These are phyloP conservation scores for Aegilops sharonensis DNA, from an alignment of 176 grass and related monocot genomes.

Conservation along the genomic window DNA sequence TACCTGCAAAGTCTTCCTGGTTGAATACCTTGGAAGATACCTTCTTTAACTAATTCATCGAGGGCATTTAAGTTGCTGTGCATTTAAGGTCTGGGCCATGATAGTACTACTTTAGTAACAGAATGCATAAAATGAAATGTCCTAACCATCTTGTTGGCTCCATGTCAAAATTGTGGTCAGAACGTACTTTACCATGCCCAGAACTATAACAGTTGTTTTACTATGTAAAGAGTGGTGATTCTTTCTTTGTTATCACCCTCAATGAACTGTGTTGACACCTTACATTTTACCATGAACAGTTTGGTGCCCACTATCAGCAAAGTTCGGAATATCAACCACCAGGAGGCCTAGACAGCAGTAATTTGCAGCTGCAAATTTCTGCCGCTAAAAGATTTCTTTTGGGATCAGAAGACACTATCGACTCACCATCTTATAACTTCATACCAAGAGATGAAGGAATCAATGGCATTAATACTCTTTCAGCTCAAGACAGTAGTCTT, in stretches of 20 bases:
- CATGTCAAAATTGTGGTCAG: slow-evolving; percentile 8
- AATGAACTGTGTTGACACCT: slow-evolving; percentile 29
- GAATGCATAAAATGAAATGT: background rate
- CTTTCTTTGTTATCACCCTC: slow-evolving; percentile 18
- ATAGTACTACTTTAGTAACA: background rate
- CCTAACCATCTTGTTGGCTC: slow-evolving; percentile 8
- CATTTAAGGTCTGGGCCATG: background rate
- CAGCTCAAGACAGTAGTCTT: slow-evolving; percentile 41
- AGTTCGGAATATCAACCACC: slow-evolving; percentile 39
- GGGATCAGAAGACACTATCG: slow-evolving; percentile 54
- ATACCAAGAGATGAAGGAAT: slow-evolving; percentile 25
- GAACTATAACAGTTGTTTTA: background rate
- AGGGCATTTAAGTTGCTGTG: background rate
- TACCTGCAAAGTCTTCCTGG: background rate
- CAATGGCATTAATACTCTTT: slow-evolving; percentile 27
- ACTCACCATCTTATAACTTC: slow-evolving; percentile 56
- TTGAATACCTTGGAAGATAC: slow-evolving; percentile 9
- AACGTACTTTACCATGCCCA: background rate
- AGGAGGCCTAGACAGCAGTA: slow-evolving; percentile 41
- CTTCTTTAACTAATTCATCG: slow-evolving; percentile 4
- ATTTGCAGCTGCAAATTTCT: slow-evolving; percentile 65
- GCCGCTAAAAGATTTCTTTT: slow-evolving; percentile 86
- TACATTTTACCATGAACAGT: slow-evolving; percentile 43
- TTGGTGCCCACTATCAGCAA: slow-evolving; percentile 35
- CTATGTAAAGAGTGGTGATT: slow-evolving; percentile 19